Base-by-base conservation (phyloP, 2,329 filamentous ascomycete species). In the Cryphonectria naterciae region DNA sequence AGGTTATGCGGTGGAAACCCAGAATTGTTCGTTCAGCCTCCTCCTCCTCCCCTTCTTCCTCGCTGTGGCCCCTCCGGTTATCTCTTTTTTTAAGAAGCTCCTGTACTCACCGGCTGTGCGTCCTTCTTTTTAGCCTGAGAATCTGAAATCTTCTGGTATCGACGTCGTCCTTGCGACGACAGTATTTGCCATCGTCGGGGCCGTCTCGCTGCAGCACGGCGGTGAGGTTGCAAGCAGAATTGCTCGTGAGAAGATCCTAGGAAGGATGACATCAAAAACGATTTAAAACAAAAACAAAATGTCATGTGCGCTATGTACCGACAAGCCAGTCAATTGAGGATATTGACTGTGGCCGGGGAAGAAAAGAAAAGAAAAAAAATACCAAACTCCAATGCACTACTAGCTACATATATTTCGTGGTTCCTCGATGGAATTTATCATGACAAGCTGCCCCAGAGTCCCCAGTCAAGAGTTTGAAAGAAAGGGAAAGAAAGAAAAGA, bases 1-100 rank as follows among this genome's bases (percentile, higher is more conserved):
- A 88, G 54, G 93, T 98, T 35, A 83, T 97, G 75, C 87, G 96
- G 82, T 98, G 96, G 96, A 93, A 92, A 81, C 96, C 96, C 39
- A 89, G 88, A 83, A 87, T 92, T 84, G 94, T 97, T 84, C 78
- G 89, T 80, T 19, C 8, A n/a, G 41, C 39, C n/a, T 28, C 32
- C 22, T 19, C 25, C 19, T 2, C 39, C 68, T 35, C 10, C 4
- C 13, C 8, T 52, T 41, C 43, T 17, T 49, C 19, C 4, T 22
- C 56, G 41, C 0, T 56, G n/a, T 46, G 8, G 32, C 8, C 8
- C 64, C 28, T 8, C 54, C 39, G 22, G 46, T 11, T n/a, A 22
- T 49, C 46, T 25, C 22, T 5, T 25, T 37, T 7, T 35, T 72
- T 72, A 28, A 28, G 49, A 25, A 64, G 25, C 32, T 8, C 11